phyloP scores from a whole-genome alignment of 192 early-diverging fungal genomes.

The Polychytrium aggregatum region DNA sequence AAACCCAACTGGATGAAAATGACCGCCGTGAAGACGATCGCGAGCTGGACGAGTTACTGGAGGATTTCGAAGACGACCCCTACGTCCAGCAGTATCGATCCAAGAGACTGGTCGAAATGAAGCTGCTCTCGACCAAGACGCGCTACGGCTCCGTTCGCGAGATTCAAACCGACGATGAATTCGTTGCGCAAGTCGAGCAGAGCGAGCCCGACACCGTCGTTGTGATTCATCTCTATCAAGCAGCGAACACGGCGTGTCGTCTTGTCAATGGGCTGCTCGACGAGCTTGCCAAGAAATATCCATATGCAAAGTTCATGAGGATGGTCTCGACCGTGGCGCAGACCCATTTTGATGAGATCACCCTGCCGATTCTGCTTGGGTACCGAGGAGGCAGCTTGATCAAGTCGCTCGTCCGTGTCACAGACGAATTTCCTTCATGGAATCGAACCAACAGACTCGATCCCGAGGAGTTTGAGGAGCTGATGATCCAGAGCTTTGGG shows the following conservation, averaged over 20 bases:
- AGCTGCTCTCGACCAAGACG: conserved; percentile 1
- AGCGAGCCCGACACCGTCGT: too few relatives aligned
- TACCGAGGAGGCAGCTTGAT: conserved; percentile 31
- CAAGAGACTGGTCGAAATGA: conserved; percentile 20
- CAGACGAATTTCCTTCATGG: too few relatives aligned
- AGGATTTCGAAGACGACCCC: conserved; percentile 28
- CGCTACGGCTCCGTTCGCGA: conserved; percentile 15
- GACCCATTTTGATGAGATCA: conserved; percentile 34
- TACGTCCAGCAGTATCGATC: conserved; percentile 20
- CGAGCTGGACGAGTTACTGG: conserved; percentile 17
- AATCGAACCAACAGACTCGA: too few relatives aligned
- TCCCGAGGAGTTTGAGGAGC: too few relatives aligned
- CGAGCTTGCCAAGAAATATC: conserved; percentile 59
- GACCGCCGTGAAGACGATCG: conserved; percentile 12
- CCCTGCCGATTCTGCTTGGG: conserved; percentile 33
- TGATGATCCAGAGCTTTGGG: too few relatives aligned
- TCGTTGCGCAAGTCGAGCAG: too few relatives aligned
- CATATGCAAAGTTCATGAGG: conserved; percentile 80
- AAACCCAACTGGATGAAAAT: too few relatives aligned
- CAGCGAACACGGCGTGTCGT: conserved; percentile 39
- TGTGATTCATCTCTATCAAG: conserved; percentile 40
- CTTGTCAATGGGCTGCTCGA: conserved; percentile 62
- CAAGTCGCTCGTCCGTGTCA: conserved; percentile 22
- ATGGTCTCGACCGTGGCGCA: conserved; percentile 58
- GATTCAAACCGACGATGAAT: conserved; percentile 23